phyloP scores from a whole-genome alignment of 176 grass and related monocot genomes.

The Rhynchospora pubera region DNA sequence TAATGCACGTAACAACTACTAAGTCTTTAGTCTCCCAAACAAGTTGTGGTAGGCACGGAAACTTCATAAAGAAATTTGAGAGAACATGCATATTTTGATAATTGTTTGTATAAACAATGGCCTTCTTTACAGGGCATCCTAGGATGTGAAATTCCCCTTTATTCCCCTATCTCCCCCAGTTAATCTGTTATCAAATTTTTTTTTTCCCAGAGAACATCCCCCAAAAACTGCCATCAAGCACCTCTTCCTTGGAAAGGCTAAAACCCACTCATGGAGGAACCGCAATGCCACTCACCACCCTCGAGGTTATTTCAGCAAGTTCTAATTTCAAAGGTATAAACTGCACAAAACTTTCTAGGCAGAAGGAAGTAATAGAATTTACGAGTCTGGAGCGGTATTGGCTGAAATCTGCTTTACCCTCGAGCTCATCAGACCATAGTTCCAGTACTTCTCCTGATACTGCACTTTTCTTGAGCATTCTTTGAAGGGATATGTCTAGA shows the following conservation, averaged over 20 bases:
- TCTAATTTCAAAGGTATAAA: not conserved
- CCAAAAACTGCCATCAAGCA: not conserved
- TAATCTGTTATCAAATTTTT: not conserved
- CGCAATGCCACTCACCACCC: too few relatives aligned
- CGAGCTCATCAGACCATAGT: constrained; percentile 85
- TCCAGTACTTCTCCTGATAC: constrained; percentile 51
- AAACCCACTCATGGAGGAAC: not conserved
- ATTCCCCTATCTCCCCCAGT: not conserved
- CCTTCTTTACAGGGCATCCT: not conserved
- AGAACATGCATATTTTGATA: not conserved
- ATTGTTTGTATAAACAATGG: not conserved
- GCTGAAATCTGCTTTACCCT: constrained; percentile 75
- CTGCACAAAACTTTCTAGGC: not conserved
- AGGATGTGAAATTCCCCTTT: not conserved
- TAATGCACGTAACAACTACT: too few relatives aligned
- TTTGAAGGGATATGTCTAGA: constrained; percentile 83
- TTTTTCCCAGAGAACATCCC: not conserved
- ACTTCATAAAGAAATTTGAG: not conserved
- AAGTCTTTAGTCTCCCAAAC: too few relatives aligned
- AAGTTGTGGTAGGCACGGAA: too few relatives aligned
- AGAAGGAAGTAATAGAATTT: constrained; percentile 25
- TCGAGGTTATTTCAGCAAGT: not conserved
- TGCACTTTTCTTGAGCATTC: constrained; percentile 84
- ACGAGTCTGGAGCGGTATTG: constrained; percentile 87
- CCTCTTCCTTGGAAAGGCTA: not conserved